Conservation (phyloP, 345 rosid species). For the Lumnitzera racemosa region DNA sequence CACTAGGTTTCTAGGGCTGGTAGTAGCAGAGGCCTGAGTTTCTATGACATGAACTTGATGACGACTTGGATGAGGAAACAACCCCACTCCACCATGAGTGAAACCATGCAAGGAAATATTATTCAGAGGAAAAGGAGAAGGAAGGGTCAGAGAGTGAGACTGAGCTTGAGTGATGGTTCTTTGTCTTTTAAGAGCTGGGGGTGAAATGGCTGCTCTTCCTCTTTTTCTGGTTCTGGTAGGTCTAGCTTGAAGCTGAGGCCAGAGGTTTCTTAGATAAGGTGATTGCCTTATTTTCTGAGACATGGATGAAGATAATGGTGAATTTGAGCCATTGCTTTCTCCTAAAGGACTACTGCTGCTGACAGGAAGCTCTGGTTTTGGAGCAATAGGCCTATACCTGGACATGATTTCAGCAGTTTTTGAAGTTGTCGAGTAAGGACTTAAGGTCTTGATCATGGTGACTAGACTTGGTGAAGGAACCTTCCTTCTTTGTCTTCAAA, state of each 20-base stretch:
- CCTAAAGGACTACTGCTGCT: background rate
- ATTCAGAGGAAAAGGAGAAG: constrained; percentile 9
- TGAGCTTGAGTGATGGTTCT: constrained; percentile 12
- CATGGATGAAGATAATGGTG: constrained; percentile 28
- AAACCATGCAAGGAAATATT: constrained; percentile 30
- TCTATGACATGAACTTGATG: no score
- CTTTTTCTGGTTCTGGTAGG: constrained; percentile 87
- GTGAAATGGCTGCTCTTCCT: constrained; percentile 54
- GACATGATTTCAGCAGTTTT: constrained; percentile 95
- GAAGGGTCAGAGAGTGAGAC: background rate
- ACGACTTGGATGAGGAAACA: constrained; percentile 22
- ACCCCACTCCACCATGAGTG: constrained; percentile 20
- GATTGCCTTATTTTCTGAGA: constrained; percentile 65
- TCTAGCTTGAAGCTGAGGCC: constrained; percentile 85
- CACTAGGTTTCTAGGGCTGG: constrained; percentile 35
- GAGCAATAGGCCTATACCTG: constrained; percentile 87
- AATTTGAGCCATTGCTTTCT: background rate
- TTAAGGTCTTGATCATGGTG: constrained; percentile 11
- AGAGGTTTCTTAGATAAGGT: constrained; percentile 65
- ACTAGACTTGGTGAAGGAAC: no score
- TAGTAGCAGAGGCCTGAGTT: background rate
- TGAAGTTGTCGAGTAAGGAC: constrained; percentile 33
- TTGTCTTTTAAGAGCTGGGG: constrained; percentile 38
- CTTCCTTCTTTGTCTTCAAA: no score
- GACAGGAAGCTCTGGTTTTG: constrained; percentile 51